Conservation (phyloP, 208 protist species). For the Leishmania tarentolae region DNA sequence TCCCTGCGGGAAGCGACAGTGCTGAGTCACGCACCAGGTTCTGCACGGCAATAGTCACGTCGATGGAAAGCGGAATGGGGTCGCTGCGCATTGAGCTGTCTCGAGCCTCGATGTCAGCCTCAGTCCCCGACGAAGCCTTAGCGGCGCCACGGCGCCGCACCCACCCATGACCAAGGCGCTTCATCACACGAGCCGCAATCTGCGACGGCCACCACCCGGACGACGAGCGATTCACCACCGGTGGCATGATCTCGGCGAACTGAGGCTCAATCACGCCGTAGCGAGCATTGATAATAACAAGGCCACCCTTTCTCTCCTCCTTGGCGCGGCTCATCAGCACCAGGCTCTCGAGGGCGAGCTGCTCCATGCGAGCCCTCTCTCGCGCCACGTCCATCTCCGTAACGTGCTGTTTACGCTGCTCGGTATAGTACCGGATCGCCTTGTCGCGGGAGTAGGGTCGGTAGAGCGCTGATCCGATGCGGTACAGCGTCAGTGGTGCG, state of each 20-base stretch:
- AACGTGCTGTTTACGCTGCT: constrained; percentile 58
- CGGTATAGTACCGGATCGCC: constrained; percentile 42
- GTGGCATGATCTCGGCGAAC: constrained; percentile 43
- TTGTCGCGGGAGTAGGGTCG: constrained; percentile 51
- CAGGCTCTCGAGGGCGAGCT: constrained; percentile 58
- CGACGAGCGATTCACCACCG: constrained; percentile 1
- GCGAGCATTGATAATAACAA: constrained; percentile 86
- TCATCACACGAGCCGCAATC: constrained; percentile 16
- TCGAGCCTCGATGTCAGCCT: constrained; percentile 10
- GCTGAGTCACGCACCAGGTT: constrained; percentile 82
- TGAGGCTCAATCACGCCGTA: constrained; percentile 82
- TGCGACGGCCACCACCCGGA: constrained; percentile 30
- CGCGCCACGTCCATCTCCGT: constrained; percentile 79
- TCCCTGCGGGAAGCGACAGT: constrained; percentile 67
- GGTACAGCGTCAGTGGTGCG: constrained; percentile 57
- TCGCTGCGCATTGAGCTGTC: constrained; percentile 34
- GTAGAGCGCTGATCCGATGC: constrained; percentile 50
- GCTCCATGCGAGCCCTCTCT: constrained; percentile 67
- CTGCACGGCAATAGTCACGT: constrained; percentile 88
- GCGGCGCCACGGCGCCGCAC: constrained; percentile 5
- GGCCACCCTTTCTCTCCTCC: constrained; percentile 73
- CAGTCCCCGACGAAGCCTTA: not conserved
- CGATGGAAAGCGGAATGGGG: constrained; percentile 61
- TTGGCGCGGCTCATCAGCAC: constrained; percentile 47
- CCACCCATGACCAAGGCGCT: constrained; percentile 22